Percentiles rank a stretch among this genome's conserved stretches.
phyloP scores from a whole-genome alignment of 352 stramenopile genomes.

The Pythium oligandrum region DNA sequence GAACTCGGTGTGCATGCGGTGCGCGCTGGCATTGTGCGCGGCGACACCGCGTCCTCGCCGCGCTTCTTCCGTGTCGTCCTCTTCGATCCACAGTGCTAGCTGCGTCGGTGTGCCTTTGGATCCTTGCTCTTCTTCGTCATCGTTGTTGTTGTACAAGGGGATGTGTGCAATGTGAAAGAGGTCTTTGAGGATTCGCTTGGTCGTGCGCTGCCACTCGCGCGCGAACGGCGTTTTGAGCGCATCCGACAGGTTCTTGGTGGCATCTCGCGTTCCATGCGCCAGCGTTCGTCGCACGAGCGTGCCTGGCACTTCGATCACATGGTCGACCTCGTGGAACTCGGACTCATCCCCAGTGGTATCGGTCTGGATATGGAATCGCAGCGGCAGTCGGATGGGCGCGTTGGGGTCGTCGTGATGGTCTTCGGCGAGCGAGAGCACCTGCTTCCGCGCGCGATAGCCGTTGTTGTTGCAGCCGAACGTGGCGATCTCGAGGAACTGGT shows the following conservation, averaged over 20 bases:
- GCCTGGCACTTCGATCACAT: slow-evolving; percentile 47
- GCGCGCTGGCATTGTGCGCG: slow-evolving; percentile 36
- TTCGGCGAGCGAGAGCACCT: slow-evolving; percentile 32
- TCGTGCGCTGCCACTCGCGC: slow-evolving; percentile 61
- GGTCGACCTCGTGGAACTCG: slow-evolving; percentile 15
- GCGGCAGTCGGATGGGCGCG: slow-evolving; percentile 38
- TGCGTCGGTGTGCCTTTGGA: slow-evolving; percentile 17
- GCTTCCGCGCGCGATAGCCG: slow-evolving; percentile 44
- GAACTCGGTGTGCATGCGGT: slow-evolving; percentile 46
- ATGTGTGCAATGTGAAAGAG: slow-evolving; percentile 59
- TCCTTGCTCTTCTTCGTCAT: slow-evolving; percentile 5
- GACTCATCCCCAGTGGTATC: slow-evolving; percentile 3
- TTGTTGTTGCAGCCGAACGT: slow-evolving; percentile 67
- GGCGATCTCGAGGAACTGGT: slow-evolving; percentile 68
- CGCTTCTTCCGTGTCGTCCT: slow-evolving; percentile 30
- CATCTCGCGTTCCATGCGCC: slow-evolving; percentile 23
- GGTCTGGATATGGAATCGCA: slow-evolving; percentile 50
- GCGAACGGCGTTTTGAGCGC: slow-evolving; percentile 46
- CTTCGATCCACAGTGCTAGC: slow-evolving; percentile 45
- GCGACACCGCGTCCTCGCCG: slow-evolving; percentile 31
- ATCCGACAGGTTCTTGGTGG: slow-evolving; percentile 21
- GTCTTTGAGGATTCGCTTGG: slow-evolving; percentile 51
- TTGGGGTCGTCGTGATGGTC: slow-evolving; percentile 16
- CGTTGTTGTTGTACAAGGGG: slow-evolving; percentile 19
- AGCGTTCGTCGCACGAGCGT: slow-evolving; percentile 54